Evolutionary conservation across 2,329 filamentous ascomycete genomes (phyloP).

Genomic region (Hortaea werneckii): DNA sequence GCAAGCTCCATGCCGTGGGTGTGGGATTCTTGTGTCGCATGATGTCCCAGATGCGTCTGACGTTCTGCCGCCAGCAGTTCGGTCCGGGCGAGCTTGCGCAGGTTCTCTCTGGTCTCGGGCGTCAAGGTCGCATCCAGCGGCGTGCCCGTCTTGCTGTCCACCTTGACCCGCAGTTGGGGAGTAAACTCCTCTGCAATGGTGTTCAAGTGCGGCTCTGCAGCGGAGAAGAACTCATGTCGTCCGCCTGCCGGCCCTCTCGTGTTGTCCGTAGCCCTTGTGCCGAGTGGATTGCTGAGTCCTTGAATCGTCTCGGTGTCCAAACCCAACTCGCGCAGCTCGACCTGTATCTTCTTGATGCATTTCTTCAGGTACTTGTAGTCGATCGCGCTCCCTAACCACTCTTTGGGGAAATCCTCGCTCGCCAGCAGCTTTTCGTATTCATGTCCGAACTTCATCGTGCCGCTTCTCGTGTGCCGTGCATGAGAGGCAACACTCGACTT

Average conservation of each 20-base stretch:
- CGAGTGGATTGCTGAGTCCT: conserved; percentile 45
- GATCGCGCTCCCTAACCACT: conserved; percentile 64
- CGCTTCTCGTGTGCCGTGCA: no score
- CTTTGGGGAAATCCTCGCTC: conserved; percentile 62
- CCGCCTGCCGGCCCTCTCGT: conserved; percentile 2
- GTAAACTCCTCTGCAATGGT: conserved; percentile 37
- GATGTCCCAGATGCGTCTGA: conserved; percentile 12
- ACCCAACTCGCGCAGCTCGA: conserved; percentile 60
- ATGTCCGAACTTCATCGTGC: conserved; percentile 74
- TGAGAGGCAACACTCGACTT: no score
- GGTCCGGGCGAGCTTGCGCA: conserved; percentile 49
- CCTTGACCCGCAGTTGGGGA: conserved; percentile 60
- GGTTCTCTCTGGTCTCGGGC: conserved; percentile 51
- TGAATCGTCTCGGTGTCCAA: conserved; percentile 62
- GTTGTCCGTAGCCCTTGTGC: conserved; percentile 1
- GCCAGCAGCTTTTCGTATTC: conserved; percentile 61
- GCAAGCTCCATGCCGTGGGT: not conserved
- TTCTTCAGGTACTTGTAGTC: conserved; percentile 82
- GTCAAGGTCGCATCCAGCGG: conserved; percentile 60
- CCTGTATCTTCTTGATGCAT: conserved; percentile 69
- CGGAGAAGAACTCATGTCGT: conserved; percentile 14
- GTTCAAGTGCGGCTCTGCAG: conserved; percentile 11
- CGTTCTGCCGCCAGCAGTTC: conserved; percentile 33
- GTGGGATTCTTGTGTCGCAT: not conserved
- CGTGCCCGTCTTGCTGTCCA: conserved; percentile 56